Evolutionary conservation across 441 rosid genomes (phyloP).

Genomic region (Lepidium campestre): DNA sequence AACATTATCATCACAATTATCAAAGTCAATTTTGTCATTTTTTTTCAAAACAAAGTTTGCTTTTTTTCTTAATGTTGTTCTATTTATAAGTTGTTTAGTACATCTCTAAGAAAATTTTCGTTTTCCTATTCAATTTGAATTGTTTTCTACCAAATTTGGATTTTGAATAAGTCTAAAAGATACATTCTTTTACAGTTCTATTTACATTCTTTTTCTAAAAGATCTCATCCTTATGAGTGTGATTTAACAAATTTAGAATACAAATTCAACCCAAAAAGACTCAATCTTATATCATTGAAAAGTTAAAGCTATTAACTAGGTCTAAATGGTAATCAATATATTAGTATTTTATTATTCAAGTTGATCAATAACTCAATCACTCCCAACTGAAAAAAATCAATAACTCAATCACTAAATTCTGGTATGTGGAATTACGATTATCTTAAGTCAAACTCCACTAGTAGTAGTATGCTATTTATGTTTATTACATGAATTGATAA

Average conservation of each 20-base stretch:
- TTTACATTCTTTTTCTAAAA: neutral
- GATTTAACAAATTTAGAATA: neutral
- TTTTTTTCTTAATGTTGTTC: neutral
- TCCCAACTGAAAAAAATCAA: no score
- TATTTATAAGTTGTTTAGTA: neutral
- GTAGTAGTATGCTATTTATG: no score
- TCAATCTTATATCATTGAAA: neutral
- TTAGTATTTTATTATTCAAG: neutral
- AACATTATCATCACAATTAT: slow-evolving; percentile 6
- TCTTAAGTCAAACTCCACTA: no score
- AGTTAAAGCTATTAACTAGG: neutral
- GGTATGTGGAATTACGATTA: no score
- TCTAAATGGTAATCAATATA: neutral
- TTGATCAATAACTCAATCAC: no score
- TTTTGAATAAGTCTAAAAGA: neutral
- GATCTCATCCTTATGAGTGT: neutral
- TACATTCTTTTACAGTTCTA: neutral
- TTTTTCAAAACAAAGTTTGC: neutral
- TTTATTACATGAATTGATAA: no score
- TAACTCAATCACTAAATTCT: no score
- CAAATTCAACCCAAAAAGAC: neutral
- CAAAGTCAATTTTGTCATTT: slow-evolving; percentile 3
- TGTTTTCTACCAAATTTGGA: neutral
- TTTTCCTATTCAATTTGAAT: neutral
- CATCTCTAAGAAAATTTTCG: neutral